A percentile compares a stretch with the other conserved stretches of the same genome.
These are phyloP conservation scores for Pseudodiploospora longispora DNA, from an alignment of 2,329 filamentous ascomycete species.

Conservation along the genomic window DNA sequence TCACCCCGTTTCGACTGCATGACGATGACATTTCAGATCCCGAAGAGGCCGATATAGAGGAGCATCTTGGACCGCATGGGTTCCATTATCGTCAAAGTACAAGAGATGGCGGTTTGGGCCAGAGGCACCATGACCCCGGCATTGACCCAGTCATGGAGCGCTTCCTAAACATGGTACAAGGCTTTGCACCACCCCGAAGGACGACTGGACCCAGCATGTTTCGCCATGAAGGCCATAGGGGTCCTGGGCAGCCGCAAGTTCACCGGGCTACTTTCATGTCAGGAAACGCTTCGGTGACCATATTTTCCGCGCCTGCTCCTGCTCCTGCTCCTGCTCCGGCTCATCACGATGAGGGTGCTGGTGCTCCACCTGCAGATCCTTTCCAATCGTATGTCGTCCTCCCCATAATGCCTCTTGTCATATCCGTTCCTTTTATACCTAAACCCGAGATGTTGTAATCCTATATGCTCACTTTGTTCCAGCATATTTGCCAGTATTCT, in stretches of 20 bases:
- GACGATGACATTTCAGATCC: slow-evolving; percentile 40
- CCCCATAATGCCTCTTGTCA: background rate
- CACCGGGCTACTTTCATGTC: slow-evolving; percentile 29
- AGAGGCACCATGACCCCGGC: slow-evolving; percentile 23
- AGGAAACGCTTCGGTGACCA: slow-evolving; percentile 41
- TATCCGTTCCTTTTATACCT: background rate
- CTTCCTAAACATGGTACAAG: slow-evolving; percentile 37
- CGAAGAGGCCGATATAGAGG: slow-evolving; percentile 51
- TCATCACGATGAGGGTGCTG: background rate
- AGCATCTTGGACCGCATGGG: slow-evolving; percentile 37
- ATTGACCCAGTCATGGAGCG: slow-evolving; percentile 31
- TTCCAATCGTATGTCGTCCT: slow-evolving; percentile 41
- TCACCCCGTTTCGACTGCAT: slow-evolving; percentile 13
- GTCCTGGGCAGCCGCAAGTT: slow-evolving; percentile 20
- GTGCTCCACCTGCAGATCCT: slow-evolving; percentile 21
- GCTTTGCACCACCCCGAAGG: slow-evolving; percentile 17
- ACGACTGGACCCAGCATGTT: slow-evolving; percentile 9
- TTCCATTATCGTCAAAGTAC: slow-evolving; percentile 32
- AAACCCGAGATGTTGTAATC: background rate
- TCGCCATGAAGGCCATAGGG: slow-evolving; percentile 10
- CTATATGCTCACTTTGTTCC: slow-evolving; percentile 19
- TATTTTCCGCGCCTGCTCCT: slow-evolving; percentile 31
- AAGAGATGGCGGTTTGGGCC: slow-evolving; percentile 15
- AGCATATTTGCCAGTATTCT: slow-evolving; percentile 43
- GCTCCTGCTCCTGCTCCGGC: slow-evolving; percentile 1